These are phyloP conservation scores for Petunia axillaris DNA, from an alignment of 257 asterid species.

Conservation along the genomic window DNA sequence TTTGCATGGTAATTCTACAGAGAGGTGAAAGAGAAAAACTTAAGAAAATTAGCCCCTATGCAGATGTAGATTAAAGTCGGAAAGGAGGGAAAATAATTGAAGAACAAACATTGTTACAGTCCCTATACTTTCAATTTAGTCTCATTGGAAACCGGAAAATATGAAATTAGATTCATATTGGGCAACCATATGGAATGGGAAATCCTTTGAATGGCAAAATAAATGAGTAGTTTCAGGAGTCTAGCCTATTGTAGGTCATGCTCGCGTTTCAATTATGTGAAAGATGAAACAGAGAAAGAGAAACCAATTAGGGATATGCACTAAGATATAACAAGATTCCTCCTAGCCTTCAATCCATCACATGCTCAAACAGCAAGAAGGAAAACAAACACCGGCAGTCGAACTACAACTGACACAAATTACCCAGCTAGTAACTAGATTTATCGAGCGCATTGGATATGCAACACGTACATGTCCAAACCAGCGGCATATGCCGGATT, in stretches of 20 bases:
- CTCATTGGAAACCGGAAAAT: background rate
- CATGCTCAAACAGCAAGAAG: conserved; percentile 17
- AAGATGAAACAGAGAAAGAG: background rate
- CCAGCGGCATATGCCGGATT: conserved; percentile 2
- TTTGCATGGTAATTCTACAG: conserved; percentile 54
- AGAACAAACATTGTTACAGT: conserved; percentile 2
- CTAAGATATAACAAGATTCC: background rate
- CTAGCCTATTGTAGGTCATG: background rate
- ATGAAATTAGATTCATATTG: background rate
- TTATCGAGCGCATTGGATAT: background rate
- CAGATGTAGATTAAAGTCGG: conserved; percentile 2
- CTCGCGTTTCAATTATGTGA: background rate
- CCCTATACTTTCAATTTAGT: background rate
- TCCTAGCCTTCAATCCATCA: background rate
- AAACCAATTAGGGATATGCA: background rate
- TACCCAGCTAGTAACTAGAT: background rate
- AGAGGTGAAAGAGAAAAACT: background rate
- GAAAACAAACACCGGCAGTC: background rate
- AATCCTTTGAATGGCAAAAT: background rate
- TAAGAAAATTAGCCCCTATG: background rate
- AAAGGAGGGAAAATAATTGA: background rate
- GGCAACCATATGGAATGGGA: background rate
- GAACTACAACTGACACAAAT: background rate
- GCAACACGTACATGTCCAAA: background rate
- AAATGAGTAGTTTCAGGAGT: background rate